phyloP scores from a whole-genome alignment of 805 yeast genomes.

The Blastobotrys muscicola region DNA sequence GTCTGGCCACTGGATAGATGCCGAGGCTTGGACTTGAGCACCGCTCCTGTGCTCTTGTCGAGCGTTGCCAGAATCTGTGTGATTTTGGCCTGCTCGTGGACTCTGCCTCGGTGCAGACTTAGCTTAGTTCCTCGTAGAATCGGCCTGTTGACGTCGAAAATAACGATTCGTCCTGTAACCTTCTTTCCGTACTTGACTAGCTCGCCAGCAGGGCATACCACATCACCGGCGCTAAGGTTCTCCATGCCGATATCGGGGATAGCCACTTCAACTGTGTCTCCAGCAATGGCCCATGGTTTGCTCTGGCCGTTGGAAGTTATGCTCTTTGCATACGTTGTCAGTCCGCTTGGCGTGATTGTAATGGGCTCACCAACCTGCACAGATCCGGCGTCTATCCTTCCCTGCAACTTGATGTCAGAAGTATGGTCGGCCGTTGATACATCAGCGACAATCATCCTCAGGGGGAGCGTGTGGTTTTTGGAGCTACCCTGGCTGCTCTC shows the following conservation, averaged over 20 bases:
- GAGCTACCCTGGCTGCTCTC: slow-evolving; percentile 16
- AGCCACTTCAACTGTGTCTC: slow-evolving; percentile 45
- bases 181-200: slow-evolving; percentile 39
- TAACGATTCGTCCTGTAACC: slow-evolving; percentile 46
- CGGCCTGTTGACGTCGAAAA: slow-evolving; percentile 65
- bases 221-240: slow-evolving; percentile 55
- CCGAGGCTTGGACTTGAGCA: slow-evolving; percentile 35
- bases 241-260: slow-evolving; percentile 30
- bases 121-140: slow-evolving; percentile 71
- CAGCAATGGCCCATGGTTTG: slow-evolving; percentile 36
- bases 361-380: slow-evolving; percentile 65
- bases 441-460: slow-evolving; percentile 57
- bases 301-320: slow-evolving; percentile 4
- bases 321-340: slow-evolving; percentile 15
- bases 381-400: slow-evolving; percentile 58
- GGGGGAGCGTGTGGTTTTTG: slow-evolving; percentile 32
- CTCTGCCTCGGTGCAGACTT: slow-evolving; percentile 66
- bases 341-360: slow-evolving; percentile 41
- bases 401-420: slow-evolving; percentile 45
- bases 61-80: slow-evolving; percentile 34
- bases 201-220: slow-evolving; percentile 42
- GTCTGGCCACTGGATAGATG: slow-evolving; percentile 53
- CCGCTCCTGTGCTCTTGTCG: slow-evolving; percentile 24
- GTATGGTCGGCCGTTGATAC: slow-evolving; percentile 41
- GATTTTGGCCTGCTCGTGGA: slow-evolving; percentile 61